Percentiles rank a stretch among this genome's conserved stretches.
These are phyloP conservation scores for Aaosphaeria pasadenensis DNA, from an alignment of 2,329 filamentous ascomycete genomes.

Conservation along the genomic window DNA sequence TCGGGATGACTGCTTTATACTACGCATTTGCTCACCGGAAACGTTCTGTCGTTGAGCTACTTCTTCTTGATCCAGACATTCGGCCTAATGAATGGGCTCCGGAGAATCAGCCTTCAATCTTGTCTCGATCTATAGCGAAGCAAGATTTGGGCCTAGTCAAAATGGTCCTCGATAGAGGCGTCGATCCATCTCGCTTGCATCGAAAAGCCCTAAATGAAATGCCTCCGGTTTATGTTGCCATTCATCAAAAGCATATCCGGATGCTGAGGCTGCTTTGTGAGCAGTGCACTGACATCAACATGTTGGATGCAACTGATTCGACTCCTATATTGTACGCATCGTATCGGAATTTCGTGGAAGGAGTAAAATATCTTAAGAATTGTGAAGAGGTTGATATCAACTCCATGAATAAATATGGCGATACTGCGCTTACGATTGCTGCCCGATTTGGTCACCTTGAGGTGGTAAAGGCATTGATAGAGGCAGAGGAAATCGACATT, in stretches of 20 bases:
- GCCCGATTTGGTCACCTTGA: neutral
- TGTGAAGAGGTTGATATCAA: neutral
- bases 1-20: neutral
- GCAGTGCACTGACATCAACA: neutral
- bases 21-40: neutral
- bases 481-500: neutral
- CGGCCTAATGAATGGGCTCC: neutral
- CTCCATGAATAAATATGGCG: neutral
- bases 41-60: neutral
- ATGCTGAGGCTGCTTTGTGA: neutral
- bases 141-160: neutral
- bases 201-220: neutral
- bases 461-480: neutral
- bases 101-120: neutral
- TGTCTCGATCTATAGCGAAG: neutral
- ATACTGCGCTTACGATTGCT: neutral
- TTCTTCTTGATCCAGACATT: neutral
- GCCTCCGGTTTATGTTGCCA: neutral
- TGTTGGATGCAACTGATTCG: neutral
- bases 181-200: neutral
- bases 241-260: neutral
- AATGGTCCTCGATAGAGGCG: neutral
- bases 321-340: neutral
- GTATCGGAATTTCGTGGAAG: neutral
- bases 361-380: neutral